Evolutionary conservation across 208 protist species (phyloP).

Genomic region (Trypanosomatidae sp.): DNA sequence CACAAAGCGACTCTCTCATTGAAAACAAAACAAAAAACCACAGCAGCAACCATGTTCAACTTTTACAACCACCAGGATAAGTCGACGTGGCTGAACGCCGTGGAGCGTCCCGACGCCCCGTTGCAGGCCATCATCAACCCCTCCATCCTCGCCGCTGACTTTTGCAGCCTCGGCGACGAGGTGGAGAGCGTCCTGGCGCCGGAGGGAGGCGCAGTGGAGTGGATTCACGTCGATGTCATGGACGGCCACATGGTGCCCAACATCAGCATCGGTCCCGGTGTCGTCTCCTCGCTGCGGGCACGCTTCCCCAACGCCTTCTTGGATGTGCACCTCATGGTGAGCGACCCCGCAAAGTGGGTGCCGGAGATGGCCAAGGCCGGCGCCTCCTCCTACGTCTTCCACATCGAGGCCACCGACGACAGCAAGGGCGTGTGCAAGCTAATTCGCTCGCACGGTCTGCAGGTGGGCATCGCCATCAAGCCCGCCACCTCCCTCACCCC

Average conservation of each 20-base stretch:
- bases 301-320: conserved; percentile 84
- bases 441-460: conserved; percentile 80
- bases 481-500: conserved; percentile 86
- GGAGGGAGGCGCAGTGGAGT: conserved; percentile 59
- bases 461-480: conserved; percentile 97
- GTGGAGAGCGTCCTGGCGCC: conserved; percentile 71
- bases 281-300: conserved; percentile 90
- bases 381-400: conserved; percentile 94
- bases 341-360: conserved; percentile 90
- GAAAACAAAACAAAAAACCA: no score
- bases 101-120: conserved; percentile 29
- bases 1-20: no score
- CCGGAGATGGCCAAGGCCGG: conserved; percentile 86
- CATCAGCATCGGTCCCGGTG: conserved; percentile 94
- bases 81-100: conserved; percentile 57
- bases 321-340: conserved; percentile 98
- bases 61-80: conserved; percentile 56
- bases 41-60: no score
- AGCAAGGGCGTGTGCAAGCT: conserved; percentile 51
- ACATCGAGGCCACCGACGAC: conserved; percentile 89
- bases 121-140: conserved; percentile 79
- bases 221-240: conserved; percentile 99
- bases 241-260: conserved; percentile 98
- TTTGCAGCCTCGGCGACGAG: conserved; percentile 82
- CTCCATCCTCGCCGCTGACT: conserved; percentile 93